Evolutionary conservation across 495 filamentous ascomycete genomes (phyloP).

Genomic region (Penicillium verhagenii): DNA sequence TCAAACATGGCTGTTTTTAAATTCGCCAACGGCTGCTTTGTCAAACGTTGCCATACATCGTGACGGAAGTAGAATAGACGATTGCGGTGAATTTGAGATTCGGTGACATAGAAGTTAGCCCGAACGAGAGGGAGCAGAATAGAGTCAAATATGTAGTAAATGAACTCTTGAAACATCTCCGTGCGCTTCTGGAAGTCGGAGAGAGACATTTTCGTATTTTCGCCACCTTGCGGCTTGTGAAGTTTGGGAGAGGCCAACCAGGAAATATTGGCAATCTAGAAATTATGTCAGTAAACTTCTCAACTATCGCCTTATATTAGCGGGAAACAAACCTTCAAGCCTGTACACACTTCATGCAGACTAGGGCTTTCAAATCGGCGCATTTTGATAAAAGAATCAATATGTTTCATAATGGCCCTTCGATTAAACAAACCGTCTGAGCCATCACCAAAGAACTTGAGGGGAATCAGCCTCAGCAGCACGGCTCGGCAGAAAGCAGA

Average conservation of each 20-base stretch:
- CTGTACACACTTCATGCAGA: constrained; percentile 74
- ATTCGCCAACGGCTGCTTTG: constrained; percentile 65
- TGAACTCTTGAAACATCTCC: constrained; percentile 77
- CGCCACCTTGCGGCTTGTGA: constrained; percentile 4
- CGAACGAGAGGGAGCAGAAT: constrained; percentile 85
- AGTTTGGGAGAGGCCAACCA: constrained; percentile 65
- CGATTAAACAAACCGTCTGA: constrained; percentile 56
- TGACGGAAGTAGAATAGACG: constrained; percentile 92
- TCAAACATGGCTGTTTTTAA: constrained; percentile 79
- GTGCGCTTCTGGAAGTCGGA: constrained; percentile 74
- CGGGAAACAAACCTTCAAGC: constrained; percentile 63
- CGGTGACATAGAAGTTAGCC: constrained; percentile 89
- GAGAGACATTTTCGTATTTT: constrained; percentile 55
- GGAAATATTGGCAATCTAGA: constrained; percentile 60
- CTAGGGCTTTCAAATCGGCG: constrained; percentile 78
- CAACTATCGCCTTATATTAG: no score
- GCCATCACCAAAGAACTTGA: constrained; percentile 68
- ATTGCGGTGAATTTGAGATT: constrained; percentile 77
- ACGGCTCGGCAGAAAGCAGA: constrained; percentile 88
- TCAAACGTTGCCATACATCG: constrained; percentile 79
- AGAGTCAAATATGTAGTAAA: constrained; percentile 93
- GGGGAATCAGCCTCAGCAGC: constrained; percentile 70
- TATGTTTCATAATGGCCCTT: constrained; percentile 55
- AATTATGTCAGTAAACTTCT: neutral
- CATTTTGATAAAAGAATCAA: constrained; percentile 74